Evolutionary conservation across 2,329 filamentous ascomycete genomes (phyloP).

Genomic region (Ramichloridium luteum): DNA sequence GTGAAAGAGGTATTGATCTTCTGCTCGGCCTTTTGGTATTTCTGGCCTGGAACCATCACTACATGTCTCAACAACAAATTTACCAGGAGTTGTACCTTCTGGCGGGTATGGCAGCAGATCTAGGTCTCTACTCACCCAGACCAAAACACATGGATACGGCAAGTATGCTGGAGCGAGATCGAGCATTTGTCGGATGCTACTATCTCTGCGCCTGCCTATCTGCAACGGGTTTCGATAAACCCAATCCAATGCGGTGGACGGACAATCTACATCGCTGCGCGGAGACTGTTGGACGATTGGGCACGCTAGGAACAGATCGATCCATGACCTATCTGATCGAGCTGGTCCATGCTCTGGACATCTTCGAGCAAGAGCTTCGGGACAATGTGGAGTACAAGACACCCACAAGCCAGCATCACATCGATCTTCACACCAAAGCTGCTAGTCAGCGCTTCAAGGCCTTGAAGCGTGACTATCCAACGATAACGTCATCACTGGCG

Average conservation of each 20-base stretch:
- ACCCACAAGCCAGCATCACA: slow-evolving; percentile 1
- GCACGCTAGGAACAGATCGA: slow-evolving; percentile 10
- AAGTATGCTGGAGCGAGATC: slow-evolving; percentile 11
- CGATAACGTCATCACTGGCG: slow-evolving; percentile 9
- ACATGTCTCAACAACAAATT: slow-evolving; percentile 14
- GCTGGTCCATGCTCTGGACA: slow-evolving; percentile 11
- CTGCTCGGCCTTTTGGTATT: slow-evolving; percentile 17
- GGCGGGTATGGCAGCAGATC: slow-evolving; percentile 17
- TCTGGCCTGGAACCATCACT: slow-evolving; percentile 19
- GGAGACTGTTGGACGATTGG: slow-evolving; percentile 7
- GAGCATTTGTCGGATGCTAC: slow-evolving; percentile 18
- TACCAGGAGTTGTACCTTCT: slow-evolving; percentile 18
- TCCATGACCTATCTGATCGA: slow-evolving; percentile 10
- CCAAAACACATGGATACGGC: slow-evolving; percentile 7
- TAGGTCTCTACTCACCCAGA: slow-evolving; percentile 15
- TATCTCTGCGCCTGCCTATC: slow-evolving; percentile 16
- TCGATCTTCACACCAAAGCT: slow-evolving; percentile 12
- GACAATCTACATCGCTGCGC: slow-evolving; percentile 13
- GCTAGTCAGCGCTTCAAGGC: slow-evolving; percentile 13
- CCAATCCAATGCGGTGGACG: slow-evolving; percentile 17
- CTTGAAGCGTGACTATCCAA: slow-evolving; percentile 15
- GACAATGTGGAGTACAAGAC: background rate
- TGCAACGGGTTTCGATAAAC: slow-evolving; percentile 15
- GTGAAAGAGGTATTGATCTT: slow-evolving; percentile 17
- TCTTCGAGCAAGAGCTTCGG: slow-evolving; percentile 13